Conservation (phyloP, 202 grass and related monocot genomes). For the Schoenoplectus tabernaemontani region DNA sequence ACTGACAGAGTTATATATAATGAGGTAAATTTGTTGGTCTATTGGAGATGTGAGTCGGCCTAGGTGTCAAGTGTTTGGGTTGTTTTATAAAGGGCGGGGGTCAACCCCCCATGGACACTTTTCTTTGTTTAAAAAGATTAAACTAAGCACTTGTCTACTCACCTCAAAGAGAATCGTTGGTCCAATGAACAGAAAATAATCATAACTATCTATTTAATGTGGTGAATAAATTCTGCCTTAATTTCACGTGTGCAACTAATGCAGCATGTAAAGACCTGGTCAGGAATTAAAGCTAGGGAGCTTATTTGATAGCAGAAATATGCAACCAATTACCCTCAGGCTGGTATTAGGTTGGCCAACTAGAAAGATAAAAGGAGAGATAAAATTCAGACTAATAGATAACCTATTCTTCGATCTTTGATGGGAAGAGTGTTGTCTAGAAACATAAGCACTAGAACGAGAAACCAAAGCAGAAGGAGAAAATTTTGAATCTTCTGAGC, state of each 20-base stretch:
- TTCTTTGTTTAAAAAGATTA: too few species aligned
- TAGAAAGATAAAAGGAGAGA: not conserved
- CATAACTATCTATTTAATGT: not conserved
- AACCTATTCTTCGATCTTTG: constrained; percentile 45
- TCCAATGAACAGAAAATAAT: not conserved
- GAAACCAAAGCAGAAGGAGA: constrained; percentile 29
- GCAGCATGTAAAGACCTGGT: not conserved
- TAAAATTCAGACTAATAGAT: not conserved
- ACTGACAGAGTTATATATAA: not conserved
- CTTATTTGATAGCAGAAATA: not conserved
- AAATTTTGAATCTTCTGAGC: constrained; percentile 46
- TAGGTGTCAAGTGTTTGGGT: too few species aligned
- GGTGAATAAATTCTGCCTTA: not conserved
- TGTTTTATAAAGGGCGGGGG: too few species aligned
- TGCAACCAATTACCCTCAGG: not conserved
- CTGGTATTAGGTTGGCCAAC: not conserved
- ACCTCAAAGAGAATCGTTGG: too few species aligned
- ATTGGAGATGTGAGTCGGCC: too few species aligned
- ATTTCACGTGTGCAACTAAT: not conserved
- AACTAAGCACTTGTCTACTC: too few species aligned
- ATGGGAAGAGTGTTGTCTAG: constrained; percentile 25
- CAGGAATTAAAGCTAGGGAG: not conserved
- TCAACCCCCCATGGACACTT: too few species aligned
- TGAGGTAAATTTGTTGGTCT: not conserved
- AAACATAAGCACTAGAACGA: constrained; percentile 34